Evolutionary conservation across 2,329 filamentous ascomycete species (phyloP).

Genomic region (Periconia sp.): DNA sequence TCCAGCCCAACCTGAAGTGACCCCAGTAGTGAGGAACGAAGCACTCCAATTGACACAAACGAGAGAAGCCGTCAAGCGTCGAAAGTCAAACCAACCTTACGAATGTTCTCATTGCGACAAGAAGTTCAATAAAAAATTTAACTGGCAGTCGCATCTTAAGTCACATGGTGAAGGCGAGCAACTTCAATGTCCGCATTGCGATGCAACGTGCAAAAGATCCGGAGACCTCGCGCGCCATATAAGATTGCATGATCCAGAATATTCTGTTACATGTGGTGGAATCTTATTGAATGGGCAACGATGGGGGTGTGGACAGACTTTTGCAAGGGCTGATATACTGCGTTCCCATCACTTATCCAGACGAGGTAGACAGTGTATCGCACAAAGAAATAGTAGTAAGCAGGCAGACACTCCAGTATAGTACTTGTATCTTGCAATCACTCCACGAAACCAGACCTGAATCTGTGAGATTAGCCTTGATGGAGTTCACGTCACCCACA

Average conservation of each 20-base stretch:
- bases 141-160: constrained; percentile 11
- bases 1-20: background rate
- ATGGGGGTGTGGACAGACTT: constrained; percentile 17
- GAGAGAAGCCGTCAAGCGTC: background rate
- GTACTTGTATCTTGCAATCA: too few species aligned
- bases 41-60: background rate
- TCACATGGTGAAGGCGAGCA: constrained; percentile 3
- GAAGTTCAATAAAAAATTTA: constrained; percentile 12
- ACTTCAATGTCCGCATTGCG: constrained; percentile 5
- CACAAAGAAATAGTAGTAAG: background rate
- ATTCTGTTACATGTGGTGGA: constrained; percentile 6
- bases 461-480: too few species aligned
- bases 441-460: too few species aligned
- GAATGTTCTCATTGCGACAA: constrained; percentile 11
- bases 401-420: too few species aligned
- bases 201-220: background rate
- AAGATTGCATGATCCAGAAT: constrained; percentile 5
- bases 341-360: constrained; percentile 12
- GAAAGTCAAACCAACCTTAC: constrained; percentile 2
- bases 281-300: constrained; percentile 6
- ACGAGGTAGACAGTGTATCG: constrained; percentile 7
- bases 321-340: constrained; percentile 11
- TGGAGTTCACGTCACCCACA: too few species aligned
- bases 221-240: constrained; percentile 9
- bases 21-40: background rate